Base-by-base conservation (phyloP, 257 asterid genomes). In the Coffea eugenioides region DNA sequence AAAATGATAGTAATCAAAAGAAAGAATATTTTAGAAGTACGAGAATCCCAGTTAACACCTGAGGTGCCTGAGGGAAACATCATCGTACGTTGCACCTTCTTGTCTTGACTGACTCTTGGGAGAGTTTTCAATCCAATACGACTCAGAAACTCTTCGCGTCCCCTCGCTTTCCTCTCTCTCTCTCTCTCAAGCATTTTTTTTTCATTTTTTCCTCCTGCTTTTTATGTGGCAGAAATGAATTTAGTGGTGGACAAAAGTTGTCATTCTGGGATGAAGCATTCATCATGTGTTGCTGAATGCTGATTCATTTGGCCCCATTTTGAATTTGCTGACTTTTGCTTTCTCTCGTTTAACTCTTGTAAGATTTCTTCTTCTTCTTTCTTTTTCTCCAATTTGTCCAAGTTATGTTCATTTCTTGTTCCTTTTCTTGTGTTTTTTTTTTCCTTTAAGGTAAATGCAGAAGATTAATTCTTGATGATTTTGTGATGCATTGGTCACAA, bases 181-280 rank as follows among this genome's bases (percentile, higher is more conserved):
- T 7, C 67, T 15, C 31, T 0, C 25, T 75, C 43, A 39, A 39
- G 43, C 56, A 34, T 7, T 62, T 0, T 1, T 39, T 59, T 0
- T 31, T 34, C 57, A 23, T n/a, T 75, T 46, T 9, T 54, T 39
- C 31, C 41, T 3, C 11, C 39, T 75, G 34, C 34, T 31, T 31
- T 31, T 31, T 31, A 31, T 31, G 34, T 31, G 34, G 34, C 34
- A 31, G 34, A 5, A 34, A 2, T 20, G 23, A 20, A 6, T 39
- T 43, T n/a, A 46, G 1, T 27, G 16, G 3, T 52, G 61, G n/a
- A 52, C 12, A 49, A 54, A 20, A 73, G 46, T 23, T 52, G 15
- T 74, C 10, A 34, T 74, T 74, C 51, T 51, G 45, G 68, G 68
- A 74, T 54, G 69, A 61, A 57, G 56, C 68, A 21, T 56, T 56